These are phyloP conservation scores for Phytophthora brassicae DNA, from an alignment of 352 stramenopile species.

Conservation along the genomic window DNA sequence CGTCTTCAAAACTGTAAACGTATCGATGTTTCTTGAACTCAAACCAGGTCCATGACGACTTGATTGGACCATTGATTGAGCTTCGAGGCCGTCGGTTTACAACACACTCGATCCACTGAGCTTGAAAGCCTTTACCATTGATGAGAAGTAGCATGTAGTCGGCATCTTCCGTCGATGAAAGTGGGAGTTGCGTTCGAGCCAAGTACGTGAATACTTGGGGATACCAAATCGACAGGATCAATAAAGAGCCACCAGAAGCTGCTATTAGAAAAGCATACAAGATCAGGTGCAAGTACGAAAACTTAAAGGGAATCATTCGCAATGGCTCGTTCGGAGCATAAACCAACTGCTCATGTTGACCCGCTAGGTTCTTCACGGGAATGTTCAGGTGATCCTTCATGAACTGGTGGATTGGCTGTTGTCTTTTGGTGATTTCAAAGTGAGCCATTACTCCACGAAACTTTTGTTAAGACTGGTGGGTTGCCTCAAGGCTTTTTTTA, in stretches of 20 bases:
- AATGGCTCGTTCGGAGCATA: slow-evolving; percentile 49
- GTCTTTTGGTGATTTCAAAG: too few relatives aligned
- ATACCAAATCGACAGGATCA: slow-evolving; percentile 58
- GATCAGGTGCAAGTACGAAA: slow-evolving; percentile 37
- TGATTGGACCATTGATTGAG: background rate
- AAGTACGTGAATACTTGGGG: slow-evolving; percentile 64
- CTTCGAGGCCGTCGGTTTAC: slow-evolving; percentile 17
- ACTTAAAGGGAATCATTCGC: slow-evolving; percentile 43
- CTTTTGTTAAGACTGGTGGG: too few relatives aligned
- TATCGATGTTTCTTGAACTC: slow-evolving; percentile 79
- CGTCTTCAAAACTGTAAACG: slow-evolving; percentile 50
- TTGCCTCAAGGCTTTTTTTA: too few relatives aligned
- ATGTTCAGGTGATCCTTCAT: slow-evolving; percentile 24
- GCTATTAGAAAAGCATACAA: slow-evolving; percentile 43
- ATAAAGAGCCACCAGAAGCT: slow-evolving; percentile 31
- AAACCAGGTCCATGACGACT: slow-evolving; percentile 50
- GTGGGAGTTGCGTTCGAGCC: slow-evolving; percentile 40
- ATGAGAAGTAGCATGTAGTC: slow-evolving; percentile 54
- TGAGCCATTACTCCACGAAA: too few relatives aligned
- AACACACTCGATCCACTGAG: slow-evolving; percentile 43
- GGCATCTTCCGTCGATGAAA: slow-evolving; percentile 33
- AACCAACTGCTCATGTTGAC: slow-evolving; percentile 35
- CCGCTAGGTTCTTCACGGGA: slow-evolving; percentile 19
- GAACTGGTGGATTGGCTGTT: background rate
- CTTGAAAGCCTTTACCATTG: slow-evolving; percentile 39